These are phyloP conservation scores for Hibiscus tridactylites DNA, from an alignment of 345 rosid species.

Conservation along the genomic window DNA sequence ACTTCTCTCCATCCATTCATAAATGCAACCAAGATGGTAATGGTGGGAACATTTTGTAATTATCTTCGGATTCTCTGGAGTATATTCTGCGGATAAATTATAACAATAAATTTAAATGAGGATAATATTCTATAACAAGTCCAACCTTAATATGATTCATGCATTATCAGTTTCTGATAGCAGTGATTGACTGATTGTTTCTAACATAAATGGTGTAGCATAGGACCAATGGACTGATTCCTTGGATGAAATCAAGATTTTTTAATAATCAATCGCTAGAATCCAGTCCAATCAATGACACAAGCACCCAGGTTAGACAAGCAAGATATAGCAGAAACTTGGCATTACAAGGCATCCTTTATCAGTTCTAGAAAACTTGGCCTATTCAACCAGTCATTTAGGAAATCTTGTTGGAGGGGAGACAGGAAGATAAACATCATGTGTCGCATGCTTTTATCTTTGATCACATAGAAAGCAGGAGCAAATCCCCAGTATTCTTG, in stretches of 20 bases:
- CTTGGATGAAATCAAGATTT: not conserved
- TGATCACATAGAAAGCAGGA: not conserved
- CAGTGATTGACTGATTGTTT: not conserved
- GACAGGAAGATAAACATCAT: not conserved
- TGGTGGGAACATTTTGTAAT: constrained; percentile 85
- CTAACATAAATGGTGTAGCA: not conserved
- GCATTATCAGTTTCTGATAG: not conserved
- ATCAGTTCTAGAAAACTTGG: not conserved
- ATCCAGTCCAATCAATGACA: not conserved
- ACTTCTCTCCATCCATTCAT: constrained; percentile 99
- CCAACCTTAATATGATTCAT: not conserved
- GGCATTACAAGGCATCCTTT: not conserved
- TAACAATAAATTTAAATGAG: not conserved
- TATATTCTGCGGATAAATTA: constrained; percentile 64
- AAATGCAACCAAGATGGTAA: constrained; percentile 98
- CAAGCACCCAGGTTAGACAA: not conserved
- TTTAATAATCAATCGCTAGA: not conserved
- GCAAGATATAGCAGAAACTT: not conserved
- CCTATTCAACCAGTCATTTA: not conserved
- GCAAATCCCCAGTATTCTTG: not conserved
- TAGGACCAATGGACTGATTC: not conserved
- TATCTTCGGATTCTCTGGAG: constrained; percentile 89
- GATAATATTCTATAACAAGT: constrained; percentile 1
- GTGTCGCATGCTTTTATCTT: not conserved
- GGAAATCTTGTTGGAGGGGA: not conserved